Base-by-base conservation (phyloP, 768 basidiomycete genomes). In the Mycena capillaripes region DNA sequence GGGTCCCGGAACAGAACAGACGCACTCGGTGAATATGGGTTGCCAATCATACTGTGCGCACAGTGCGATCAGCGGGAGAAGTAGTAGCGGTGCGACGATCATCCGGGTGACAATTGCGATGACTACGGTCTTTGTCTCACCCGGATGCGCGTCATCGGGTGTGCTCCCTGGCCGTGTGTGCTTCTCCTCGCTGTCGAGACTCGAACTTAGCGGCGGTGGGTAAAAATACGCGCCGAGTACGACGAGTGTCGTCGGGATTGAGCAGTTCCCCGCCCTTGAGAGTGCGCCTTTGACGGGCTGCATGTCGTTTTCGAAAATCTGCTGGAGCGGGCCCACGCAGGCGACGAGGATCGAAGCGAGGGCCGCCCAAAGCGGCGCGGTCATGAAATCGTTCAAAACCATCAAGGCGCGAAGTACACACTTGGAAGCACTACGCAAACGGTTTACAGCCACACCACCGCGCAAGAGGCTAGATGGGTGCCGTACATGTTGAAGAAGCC, bases 171-270 rank as follows among this genome's bases (percentile, higher is more conserved):
- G 34, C 56, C 21, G 7, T 19, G 23, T 60, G 50, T 79, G 80
- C 70, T 83, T 76, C 66, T 79, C 79, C 50, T 90, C 79, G 71
- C 79, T 84, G 40, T 83, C 83, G 57, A 86, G 78, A 11, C 89
- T 73, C 66, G 85, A 85, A 29, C 77, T 71, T 59, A 58, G 62
- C 2, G 83, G 82, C 7, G 86, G 83, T 0, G 84, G 84, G 79
- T 91, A 93, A 82, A 97, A 97, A 85, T 97, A 98, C 17, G 94
- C 96, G 14, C 97, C 97, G 52, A 98, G 91, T 8, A 98, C 96
- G 66, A 98, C 87, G 29, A 98, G 85, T 2, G 97, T 98, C 30
- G 98, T 78, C 0, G 97, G 97, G 71, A 98, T 92, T 11, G 93
- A 92, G 71, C 95, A 95, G 70, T 87, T 90, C 2, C 96, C 95